Percentiles rank a stretch among this genome's conserved stretches.
Evolutionary conservation across 31 red algal species (phyloP).

Genomic region (Pterothamnion heteromorphum): DNA sequence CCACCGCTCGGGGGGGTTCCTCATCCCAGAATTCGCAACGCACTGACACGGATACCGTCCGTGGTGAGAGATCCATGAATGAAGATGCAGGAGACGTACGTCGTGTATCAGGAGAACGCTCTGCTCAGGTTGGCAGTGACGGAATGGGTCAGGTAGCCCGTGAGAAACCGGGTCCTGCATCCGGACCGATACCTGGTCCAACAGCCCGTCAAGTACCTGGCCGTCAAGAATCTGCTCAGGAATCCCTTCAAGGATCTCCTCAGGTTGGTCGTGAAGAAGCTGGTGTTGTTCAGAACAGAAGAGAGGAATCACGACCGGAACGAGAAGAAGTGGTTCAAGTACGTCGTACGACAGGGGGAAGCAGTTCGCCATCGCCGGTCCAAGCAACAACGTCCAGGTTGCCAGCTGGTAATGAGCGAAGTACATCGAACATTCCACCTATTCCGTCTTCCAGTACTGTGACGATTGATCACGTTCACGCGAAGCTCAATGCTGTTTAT

Average conservation of each 20-base stretch:
- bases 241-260: background rate
- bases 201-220: background rate
- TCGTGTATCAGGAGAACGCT: background rate
- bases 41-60: background rate
- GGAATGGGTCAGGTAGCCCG: background rate
- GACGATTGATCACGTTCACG: background rate
- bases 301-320: background rate
- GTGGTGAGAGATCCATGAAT: background rate
- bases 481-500: conserved; percentile 2
- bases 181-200: background rate
- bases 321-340: background rate
- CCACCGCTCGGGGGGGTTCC: background rate
- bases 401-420: background rate
- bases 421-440: background rate
- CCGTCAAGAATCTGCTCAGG: background rate
- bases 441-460: background rate
- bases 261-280: background rate
- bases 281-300: background rate
- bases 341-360: background rate
- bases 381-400: background rate
- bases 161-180: background rate
- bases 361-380: background rate
- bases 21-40: background rate
- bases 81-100: background rate
- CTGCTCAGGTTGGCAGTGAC: background rate